These are phyloP conservation scores for Alternaria novae-zelandiae DNA, from an alignment of 2,329 filamentous ascomycete genomes.

Conservation along the genomic window DNA sequence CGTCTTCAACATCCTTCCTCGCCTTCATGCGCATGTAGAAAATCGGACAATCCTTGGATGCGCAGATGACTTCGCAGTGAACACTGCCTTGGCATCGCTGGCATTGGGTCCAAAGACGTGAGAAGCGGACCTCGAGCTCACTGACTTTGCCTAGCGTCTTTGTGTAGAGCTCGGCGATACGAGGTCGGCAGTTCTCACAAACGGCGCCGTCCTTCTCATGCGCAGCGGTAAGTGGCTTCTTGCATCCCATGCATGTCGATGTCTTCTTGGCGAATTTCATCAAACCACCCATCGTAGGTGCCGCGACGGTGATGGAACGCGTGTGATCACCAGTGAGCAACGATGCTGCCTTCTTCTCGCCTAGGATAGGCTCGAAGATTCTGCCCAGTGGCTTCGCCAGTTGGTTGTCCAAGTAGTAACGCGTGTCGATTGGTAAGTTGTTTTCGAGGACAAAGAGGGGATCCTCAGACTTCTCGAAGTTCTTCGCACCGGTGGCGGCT, in stretches of 20 bases:
- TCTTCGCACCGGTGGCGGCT: conserved; percentile 85
- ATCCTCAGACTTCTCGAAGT: conserved; percentile 97
- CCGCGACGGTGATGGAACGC: conserved; percentile 89
- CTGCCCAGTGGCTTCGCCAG: conserved; percentile 90
- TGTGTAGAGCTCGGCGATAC: conserved; percentile 91
- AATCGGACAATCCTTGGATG: conserved; percentile 94
- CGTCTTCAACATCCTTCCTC: conserved; percentile 97
- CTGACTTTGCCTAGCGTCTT: conserved; percentile 87
- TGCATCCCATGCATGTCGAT: conserved; percentile 98
- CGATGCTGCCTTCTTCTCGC: conserved; percentile 86
- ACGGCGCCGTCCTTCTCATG: conserved; percentile 85
- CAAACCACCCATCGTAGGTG: conserved; percentile 86
- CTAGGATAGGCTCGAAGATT: conserved; percentile 97
- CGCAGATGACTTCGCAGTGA: conserved; percentile 98
- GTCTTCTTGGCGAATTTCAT: conserved; percentile 99
- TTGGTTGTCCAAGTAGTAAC: conserved; percentile 98
- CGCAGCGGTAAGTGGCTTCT: conserved; percentile 85
- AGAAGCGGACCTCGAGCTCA: conserved; percentile 91
- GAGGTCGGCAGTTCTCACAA: conserved; percentile 81
- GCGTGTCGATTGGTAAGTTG: conserved; percentile 97
- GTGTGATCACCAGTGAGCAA: conserved; percentile 93
- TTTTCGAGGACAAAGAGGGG: conserved; percentile 96
- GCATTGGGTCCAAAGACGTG: conserved; percentile 95
- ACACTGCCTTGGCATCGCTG: conserved; percentile 97
- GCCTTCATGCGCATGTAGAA: conserved; percentile 99